Conservation (phyloP, 1,284 basidiomycete species). For the Phylloporus sp. region DNA sequence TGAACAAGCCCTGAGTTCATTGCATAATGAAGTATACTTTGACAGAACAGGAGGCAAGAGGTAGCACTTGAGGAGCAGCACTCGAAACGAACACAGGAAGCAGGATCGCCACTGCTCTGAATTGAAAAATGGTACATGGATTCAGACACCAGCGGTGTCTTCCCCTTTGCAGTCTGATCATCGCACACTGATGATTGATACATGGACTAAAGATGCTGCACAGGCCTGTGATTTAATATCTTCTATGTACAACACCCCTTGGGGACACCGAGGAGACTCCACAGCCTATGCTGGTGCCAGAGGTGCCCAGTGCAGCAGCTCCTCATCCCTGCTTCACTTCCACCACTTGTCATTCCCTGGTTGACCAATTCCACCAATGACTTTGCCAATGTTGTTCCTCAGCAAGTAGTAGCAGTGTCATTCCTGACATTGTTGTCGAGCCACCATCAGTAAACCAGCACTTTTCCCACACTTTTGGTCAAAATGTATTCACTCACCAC, state of each 20-base stretch:
- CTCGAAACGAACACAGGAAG: constrained; percentile 23
- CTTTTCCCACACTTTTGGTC: too few species aligned
- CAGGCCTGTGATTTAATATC: constrained; percentile 29
- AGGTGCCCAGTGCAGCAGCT: constrained; percentile 13
- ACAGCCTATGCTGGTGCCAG: constrained; percentile 22
- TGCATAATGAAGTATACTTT: constrained; percentile 36
- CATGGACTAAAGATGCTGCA: constrained; percentile 25
- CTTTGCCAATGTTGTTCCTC: constrained; percentile 42
- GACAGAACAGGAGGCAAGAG: constrained; percentile 35
- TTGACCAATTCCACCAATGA: constrained; percentile 36
- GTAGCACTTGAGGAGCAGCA: constrained; percentile 24
- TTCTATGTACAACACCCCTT: constrained; percentile 21
- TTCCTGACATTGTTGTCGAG: constrained; percentile 46
- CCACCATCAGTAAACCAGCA: too few species aligned
- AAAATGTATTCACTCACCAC: too few species aligned
- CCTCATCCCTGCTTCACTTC: neutral
- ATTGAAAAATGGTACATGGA: constrained; percentile 42
- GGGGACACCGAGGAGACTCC: constrained; percentile 21
- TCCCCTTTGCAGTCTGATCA: neutral
- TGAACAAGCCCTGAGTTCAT: constrained; percentile 32
- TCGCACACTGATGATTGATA: constrained; percentile 13
- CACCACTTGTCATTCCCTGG: constrained; percentile 18
- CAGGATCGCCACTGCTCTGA: constrained; percentile 21
- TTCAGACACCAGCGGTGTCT: constrained; percentile 26
- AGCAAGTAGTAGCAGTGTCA: constrained; percentile 23